These are phyloP conservation scores for Russula emetica DNA, from an alignment of 768 basidiomycete species.

Conservation along the genomic window DNA sequence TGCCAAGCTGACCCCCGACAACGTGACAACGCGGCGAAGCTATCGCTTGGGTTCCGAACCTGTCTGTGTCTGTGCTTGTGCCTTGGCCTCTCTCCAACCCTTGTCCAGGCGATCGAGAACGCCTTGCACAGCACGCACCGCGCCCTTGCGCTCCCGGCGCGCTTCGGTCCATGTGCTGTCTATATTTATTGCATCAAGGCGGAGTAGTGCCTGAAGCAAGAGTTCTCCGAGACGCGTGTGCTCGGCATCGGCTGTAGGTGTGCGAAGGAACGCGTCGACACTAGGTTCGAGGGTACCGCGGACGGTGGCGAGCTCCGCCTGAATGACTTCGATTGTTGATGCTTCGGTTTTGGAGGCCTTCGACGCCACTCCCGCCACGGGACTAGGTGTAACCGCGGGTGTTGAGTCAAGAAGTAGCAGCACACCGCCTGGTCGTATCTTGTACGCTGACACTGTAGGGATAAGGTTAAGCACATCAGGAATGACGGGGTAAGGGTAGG, in stretches of 20 bases:
- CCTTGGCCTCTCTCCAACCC: slow-evolving; percentile 46
- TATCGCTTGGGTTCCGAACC: slow-evolving; percentile 8
- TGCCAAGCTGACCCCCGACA: slow-evolving; percentile 3
- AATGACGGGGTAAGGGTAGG: slow-evolving; percentile 22
- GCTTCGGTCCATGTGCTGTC: slow-evolving; percentile 76
- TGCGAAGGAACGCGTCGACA: slow-evolving; percentile 48
- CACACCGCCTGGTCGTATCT: slow-evolving; percentile 60
- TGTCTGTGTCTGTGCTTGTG: slow-evolving; percentile 9
- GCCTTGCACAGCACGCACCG: slow-evolving; percentile 80
- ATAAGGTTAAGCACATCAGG: slow-evolving; percentile 24
- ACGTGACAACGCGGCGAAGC: not conserved
- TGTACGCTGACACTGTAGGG: slow-evolving; percentile 64
- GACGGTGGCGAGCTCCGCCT: slow-evolving; percentile 49
- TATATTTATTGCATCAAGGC: slow-evolving; percentile 75
- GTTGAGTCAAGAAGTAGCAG: slow-evolving; percentile 55
- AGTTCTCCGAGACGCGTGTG: slow-evolving; percentile 70
- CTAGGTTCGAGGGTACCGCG: slow-evolving; percentile 51
- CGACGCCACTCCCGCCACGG: slow-evolving; percentile 30
- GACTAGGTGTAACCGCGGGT: slow-evolving; percentile 31
- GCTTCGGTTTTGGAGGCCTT: slow-evolving; percentile 44
- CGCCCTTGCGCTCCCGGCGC: slow-evolving; percentile 74
- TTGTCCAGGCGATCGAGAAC: slow-evolving; percentile 77
- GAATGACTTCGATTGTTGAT: slow-evolving; percentile 50
- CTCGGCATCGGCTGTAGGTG: slow-evolving; percentile 33
- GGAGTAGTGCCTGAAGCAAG: slow-evolving; percentile 80